Percentiles rank a stretch among this genome's conserved stretches.
phyloP scores from a whole-genome alignment of 2,329 filamentous ascomycete genomes.

The Xylariaceae sp. region DNA sequence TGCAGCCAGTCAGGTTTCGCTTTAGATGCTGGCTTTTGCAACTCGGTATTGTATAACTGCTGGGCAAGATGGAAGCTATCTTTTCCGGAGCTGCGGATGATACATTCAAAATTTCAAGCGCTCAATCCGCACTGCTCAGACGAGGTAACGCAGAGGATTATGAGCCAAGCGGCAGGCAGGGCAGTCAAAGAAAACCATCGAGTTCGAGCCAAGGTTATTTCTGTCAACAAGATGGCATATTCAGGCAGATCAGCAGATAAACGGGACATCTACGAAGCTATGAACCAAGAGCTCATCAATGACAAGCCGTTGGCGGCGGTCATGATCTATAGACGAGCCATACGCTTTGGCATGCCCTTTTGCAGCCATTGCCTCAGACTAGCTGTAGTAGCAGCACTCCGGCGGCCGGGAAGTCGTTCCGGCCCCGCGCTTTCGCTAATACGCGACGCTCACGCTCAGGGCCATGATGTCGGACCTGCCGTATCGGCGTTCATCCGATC shows the following conservation, averaged over 20 bases:
- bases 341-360: slow-evolving; percentile 44
- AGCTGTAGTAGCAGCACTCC: slow-evolving; percentile 52
- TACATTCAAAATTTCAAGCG: slow-evolving; percentile 44
- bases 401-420: slow-evolving; percentile 37
- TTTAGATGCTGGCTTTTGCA: slow-evolving; percentile 46
- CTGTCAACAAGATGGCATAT: slow-evolving; percentile 32
- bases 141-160: slow-evolving; percentile 47
- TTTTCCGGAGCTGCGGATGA: slow-evolving; percentile 42
- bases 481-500: slow-evolving; percentile 35
- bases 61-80: slow-evolving; percentile 46
- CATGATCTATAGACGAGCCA: slow-evolving; percentile 47
- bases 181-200: background rate
- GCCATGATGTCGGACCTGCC: slow-evolving; percentile 50
- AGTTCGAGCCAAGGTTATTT: slow-evolving; percentile 14
- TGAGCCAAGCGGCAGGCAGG: slow-evolving; percentile 40
- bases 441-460: slow-evolving; percentile 45
- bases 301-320: slow-evolving; percentile 43
- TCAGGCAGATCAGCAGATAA: slow-evolving; percentile 37
- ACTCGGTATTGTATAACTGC: slow-evolving; percentile 48
- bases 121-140: slow-evolving; percentile 44
- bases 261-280: slow-evolving; percentile 45
- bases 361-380: slow-evolving; percentile 53
- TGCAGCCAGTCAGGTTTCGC: slow-evolving; percentile 46
- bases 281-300: slow-evolving; percentile 48
- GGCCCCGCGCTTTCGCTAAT: slow-evolving; percentile 49